Base-by-base conservation (phyloP, 78 protist genomes). In the Dictyostelium firmibasis region DNA sequence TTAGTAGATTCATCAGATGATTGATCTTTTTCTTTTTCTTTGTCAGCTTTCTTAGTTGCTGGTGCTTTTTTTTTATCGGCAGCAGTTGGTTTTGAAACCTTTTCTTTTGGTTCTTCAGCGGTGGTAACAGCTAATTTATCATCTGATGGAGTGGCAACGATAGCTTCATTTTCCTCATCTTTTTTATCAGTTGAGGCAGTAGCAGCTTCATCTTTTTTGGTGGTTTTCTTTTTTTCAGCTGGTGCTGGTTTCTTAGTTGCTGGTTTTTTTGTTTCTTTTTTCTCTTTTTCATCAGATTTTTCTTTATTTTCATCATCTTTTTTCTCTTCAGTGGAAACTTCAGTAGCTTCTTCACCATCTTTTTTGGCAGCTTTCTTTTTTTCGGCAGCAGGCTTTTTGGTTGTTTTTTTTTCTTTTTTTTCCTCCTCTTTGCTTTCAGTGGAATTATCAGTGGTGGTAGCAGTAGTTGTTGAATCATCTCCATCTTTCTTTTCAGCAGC, bases 401-500 rank as follows among this genome's bases (percentile, higher is more conserved):
- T 31, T 74, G 38, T 8, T 74, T 74, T 74, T 35, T 74, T 74
- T 0, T 31, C 81, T 29, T 25, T 20, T 27, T 74, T 74, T 31
- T 74, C 36, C 13, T 70, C 77, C 5, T n/a, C 81, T 74, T 57
- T 57, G 20, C 20, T 57, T 57, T 74, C 44, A 29, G 38, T 74
- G 0, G 81, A 16, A 23, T 72, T n/a, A 14, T 72, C 81, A 13
- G 29, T 18, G 33, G 10, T 23, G 0, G 44, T 29, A 23, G 44
- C n/a, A 4, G 82, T 20, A 18, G 41, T 20, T 6, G 23, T 50
- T 50, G 62, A 50, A 57, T 57, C 67, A 20, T 57, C 79, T 5
- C 33, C 44, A 16, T 27, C 60, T 77, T 77, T 43, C 36, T 77
- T 77, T 77, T 77, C 41, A 13, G 83, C 83, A 14, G 83, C 60